phyloP scores from a whole-genome alignment of 306 rosid species.

The Inga oerstediana region DNA sequence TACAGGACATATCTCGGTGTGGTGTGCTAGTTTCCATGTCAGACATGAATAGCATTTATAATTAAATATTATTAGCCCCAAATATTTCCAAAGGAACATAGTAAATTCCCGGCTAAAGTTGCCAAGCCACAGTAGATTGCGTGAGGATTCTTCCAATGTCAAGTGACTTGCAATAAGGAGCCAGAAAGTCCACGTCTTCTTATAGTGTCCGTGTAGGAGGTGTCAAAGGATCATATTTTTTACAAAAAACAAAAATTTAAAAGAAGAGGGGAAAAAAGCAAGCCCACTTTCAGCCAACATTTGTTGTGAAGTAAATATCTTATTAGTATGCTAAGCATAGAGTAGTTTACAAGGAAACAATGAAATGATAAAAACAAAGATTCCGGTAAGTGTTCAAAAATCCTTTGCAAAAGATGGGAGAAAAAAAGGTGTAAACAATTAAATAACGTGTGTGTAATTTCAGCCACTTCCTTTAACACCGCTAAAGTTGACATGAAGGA shows the following conservation, averaged over 20 bases:
- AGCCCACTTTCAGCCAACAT: not conserved
- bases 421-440: not conserved
- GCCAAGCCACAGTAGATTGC: not conserved
- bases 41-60: not conserved
- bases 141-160: constrained; percentile 6
- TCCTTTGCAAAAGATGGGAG: not conserved
- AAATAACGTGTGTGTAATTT: not conserved
- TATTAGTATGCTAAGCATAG: not conserved
- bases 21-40: constrained; percentile 28
- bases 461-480: not conserved
- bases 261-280: not conserved
- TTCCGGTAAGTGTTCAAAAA: not conserved
- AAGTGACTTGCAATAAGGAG: not conserved
- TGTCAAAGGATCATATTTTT: not conserved
- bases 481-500: not conserved
- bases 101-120: not conserved
- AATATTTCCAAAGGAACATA: not conserved
- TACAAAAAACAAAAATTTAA: not conserved
- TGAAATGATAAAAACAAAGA: not conserved
- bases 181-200: not conserved
- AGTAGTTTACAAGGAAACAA: not conserved
- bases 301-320: not conserved
- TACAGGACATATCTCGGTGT: not conserved
- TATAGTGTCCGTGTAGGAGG: not conserved
- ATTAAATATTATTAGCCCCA: not conserved